These are phyloP conservation scores for Bassia scoparia DNA, from an alignment of 148 eudicot genomes.

Conservation along the genomic window DNA sequence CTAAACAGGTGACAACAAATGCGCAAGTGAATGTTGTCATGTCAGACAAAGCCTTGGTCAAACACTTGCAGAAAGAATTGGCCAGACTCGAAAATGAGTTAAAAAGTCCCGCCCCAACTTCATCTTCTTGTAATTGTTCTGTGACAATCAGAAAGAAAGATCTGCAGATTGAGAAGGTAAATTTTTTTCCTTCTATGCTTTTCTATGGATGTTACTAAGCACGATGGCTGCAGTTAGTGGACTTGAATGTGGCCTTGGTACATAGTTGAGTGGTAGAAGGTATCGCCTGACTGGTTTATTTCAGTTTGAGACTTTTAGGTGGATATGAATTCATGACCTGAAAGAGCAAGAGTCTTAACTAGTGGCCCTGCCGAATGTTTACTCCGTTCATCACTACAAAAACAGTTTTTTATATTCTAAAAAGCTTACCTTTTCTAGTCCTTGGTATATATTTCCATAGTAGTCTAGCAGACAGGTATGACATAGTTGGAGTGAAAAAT, in stretches of 20 bases:
- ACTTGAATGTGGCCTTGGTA: background rate
- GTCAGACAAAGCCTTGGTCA: conserved; percentile 98
- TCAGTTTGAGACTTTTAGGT: background rate
- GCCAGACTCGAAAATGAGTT: conserved; percentile 86
- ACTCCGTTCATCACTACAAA: background rate
- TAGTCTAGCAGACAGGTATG: too few relatives aligned
- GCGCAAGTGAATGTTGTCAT: conserved; percentile 95
- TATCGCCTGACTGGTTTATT: background rate
- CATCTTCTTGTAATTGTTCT: conserved; percentile 60
- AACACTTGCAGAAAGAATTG: conserved; percentile 86
- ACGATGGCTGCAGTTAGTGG: background rate
- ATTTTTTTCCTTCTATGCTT: background rate
- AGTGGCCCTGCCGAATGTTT: background rate
- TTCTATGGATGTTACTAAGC: background rate
- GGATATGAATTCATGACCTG: background rate
- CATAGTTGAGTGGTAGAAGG: background rate
- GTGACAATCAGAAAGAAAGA: conserved; percentile 72
- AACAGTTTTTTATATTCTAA: too few relatives aligned
- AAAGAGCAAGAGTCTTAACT: background rate
- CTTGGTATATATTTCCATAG: too few relatives aligned
- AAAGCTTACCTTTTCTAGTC: too few relatives aligned
- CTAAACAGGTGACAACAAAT: conserved; percentile 89
- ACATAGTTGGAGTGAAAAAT: too few relatives aligned
- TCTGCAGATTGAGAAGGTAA: conserved; percentile 81
- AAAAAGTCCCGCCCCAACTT: conserved; percentile 64